A percentile compares a stretch with the other conserved stretches of the same genome.
These are phyloP conservation scores for Chaetomiaceae sp. DNA, from an alignment of 2,329 filamentous ascomycete genomes.

Conservation along the genomic window DNA sequence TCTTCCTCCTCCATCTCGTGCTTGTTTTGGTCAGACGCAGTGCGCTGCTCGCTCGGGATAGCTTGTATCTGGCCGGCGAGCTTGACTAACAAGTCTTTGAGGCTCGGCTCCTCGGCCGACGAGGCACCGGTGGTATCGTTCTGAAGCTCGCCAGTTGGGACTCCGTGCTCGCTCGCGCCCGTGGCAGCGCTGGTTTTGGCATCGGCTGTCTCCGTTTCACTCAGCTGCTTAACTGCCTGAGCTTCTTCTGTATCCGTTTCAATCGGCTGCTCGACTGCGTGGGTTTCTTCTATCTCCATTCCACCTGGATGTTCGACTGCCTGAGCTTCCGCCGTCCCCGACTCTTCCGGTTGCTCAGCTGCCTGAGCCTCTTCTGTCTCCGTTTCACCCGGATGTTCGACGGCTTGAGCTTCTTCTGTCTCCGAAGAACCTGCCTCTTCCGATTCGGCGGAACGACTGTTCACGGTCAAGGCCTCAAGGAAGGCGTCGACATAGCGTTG, in stretches of 20 bases:
- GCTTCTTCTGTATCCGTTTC: too few species aligned
- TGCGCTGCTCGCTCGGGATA: constrained; percentile 15
- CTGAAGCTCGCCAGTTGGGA: neutral
- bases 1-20: constrained; percentile 21
- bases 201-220: constrained; percentile 7
- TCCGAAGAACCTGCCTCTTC: too few species aligned
- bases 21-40: constrained; percentile 1
- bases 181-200: neutral
- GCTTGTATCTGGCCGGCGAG: constrained; percentile 43
- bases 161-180: neutral
- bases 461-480: constrained; percentile 40
- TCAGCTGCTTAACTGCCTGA: too few species aligned
- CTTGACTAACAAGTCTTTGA: constrained; percentile 47
- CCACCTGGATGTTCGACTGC: too few species aligned
- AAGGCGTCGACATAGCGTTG: constrained; percentile 45
- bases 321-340: too few species aligned
- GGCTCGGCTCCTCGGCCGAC: constrained; percentile 21
- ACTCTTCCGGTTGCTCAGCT: too few species aligned
- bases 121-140: constrained; percentile 1
- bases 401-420: too few species aligned
- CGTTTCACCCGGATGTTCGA: too few species aligned
- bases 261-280: too few species aligned
- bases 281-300: too few species aligned
- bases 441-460: constrained; percentile 13
- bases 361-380: too few species aligned